Evolutionary conservation across 805 yeast species (phyloP).

Genomic region (Henningerozyma blattae): DNA sequence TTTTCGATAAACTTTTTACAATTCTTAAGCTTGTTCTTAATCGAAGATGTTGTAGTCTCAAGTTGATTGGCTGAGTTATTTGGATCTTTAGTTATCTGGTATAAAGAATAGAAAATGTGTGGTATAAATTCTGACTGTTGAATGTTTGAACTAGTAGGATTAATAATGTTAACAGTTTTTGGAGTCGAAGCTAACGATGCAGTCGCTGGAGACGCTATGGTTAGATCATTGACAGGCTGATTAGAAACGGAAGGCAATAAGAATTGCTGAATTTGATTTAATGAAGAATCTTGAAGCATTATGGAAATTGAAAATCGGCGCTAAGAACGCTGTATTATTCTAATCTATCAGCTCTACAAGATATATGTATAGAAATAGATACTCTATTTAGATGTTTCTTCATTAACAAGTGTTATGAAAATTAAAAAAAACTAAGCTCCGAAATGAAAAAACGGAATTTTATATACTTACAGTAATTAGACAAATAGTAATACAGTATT

Average conservation of each 20-base stretch:
- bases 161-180: background rate
- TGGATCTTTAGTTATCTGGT: slow-evolving; percentile 23
- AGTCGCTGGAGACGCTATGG: too few species aligned
- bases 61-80: slow-evolving; percentile 21
- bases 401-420: too few species aligned
- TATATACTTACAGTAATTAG: too few species aligned
- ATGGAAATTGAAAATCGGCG: too few species aligned
- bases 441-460: too few species aligned
- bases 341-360: too few species aligned
- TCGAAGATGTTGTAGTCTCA: slow-evolving; percentile 21
- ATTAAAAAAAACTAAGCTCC: too few species aligned
- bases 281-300: background rate
- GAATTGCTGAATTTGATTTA: background rate
- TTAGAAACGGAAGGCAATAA: background rate
- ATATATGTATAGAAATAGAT: too few species aligned
- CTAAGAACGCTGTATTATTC: too few species aligned
- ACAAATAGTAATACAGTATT: too few species aligned
- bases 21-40: slow-evolving; percentile 20
- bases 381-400: too few species aligned
- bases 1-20: slow-evolving; percentile 18
- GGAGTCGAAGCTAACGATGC: background rate
- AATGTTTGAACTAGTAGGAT: background rate
- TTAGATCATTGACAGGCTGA: background rate
- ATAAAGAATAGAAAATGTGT: slow-evolving; percentile 20
- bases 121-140: slow-evolving; percentile 20